Conservation (phyloP, 2,329 filamentous ascomycete genomes). For the Apiospora pterosperma region DNA sequence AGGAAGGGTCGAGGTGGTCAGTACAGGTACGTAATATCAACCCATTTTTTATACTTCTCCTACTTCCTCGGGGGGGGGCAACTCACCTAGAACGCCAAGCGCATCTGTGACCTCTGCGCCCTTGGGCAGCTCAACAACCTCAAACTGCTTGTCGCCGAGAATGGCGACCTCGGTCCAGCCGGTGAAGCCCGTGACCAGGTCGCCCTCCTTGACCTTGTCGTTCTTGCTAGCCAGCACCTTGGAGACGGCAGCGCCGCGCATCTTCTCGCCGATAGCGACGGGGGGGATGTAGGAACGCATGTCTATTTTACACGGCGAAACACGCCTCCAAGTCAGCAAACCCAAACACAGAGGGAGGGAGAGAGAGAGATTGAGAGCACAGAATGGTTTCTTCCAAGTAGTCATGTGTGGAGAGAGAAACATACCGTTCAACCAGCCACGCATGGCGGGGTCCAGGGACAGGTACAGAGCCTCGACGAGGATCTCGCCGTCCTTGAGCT, state of each 20-base stretch:
- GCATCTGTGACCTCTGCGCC: slow-evolving; percentile 52
- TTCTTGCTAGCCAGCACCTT: slow-evolving; percentile 61
- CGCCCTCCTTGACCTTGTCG: slow-evolving; percentile 50
- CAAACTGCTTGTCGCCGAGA: slow-evolving; percentile 47
- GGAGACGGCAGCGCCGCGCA: slow-evolving; percentile 61
- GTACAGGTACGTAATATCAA: background rate
- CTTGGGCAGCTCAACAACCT: slow-evolving; percentile 37
- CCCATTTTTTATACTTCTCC: background rate
- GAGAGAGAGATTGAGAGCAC: background rate
- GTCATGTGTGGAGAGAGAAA: background rate
- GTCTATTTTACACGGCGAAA: slow-evolving; percentile 33
- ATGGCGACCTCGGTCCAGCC: slow-evolving; percentile 69
- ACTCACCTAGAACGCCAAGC: slow-evolving; percentile 51
- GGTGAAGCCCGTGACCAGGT: slow-evolving; percentile 49
- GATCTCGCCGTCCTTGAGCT: slow-evolving; percentile 62
- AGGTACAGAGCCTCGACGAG: slow-evolving; percentile 61
- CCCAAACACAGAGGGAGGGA: background rate
- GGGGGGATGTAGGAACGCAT: slow-evolving; percentile 61
- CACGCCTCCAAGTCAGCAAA: background rate
- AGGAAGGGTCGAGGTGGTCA: background rate
- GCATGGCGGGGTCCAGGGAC: slow-evolving; percentile 73
- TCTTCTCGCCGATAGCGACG: slow-evolving; percentile 63
- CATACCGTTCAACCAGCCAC: slow-evolving; percentile 63
- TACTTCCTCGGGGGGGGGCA: background rate
- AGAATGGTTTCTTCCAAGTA: background rate